Evolutionary conservation across 164 flowering plant species (phyloP).

Genomic region (Magnolia changhungtana): DNA sequence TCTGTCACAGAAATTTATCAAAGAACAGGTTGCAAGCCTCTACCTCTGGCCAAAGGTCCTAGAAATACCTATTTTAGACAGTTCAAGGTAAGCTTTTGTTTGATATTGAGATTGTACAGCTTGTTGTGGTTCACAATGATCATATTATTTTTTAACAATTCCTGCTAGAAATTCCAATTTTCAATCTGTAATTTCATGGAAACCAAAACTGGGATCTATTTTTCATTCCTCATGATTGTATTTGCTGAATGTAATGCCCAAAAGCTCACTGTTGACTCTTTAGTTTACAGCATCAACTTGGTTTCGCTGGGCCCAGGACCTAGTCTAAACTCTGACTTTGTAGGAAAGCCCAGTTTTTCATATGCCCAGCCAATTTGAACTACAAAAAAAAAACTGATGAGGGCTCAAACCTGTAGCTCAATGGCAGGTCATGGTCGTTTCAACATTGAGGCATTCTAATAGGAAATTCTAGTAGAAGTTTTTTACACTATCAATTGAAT

Average conservation of each 20-base stretch:
- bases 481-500: too few relatives aligned
- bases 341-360: neutral
- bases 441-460: neutral
- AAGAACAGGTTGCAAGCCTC: constrained; percentile 59
- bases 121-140: too few relatives aligned
- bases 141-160: too few relatives aligned
- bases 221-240: neutral
- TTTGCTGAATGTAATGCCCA: neutral
- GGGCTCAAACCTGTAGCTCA: too few relatives aligned
- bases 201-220: neutral
- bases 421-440: neutral
- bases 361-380: neutral
- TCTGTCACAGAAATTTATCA: constrained; percentile 53
- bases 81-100: constrained; percentile 50
- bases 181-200: neutral
- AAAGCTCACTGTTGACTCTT: too few relatives aligned
- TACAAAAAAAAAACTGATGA: too few relatives aligned
- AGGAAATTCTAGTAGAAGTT: too few relatives aligned
- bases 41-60: constrained; percentile 82
- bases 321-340: too few relatives aligned
- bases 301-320: too few relatives aligned
- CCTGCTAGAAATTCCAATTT: too few relatives aligned
- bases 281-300: too few relatives aligned
- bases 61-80: constrained; percentile 77
- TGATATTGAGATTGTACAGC: neutral